Base-by-base conservation (phyloP, 495 filamentous ascomycete species). In the Penicillium steckii region DNA sequence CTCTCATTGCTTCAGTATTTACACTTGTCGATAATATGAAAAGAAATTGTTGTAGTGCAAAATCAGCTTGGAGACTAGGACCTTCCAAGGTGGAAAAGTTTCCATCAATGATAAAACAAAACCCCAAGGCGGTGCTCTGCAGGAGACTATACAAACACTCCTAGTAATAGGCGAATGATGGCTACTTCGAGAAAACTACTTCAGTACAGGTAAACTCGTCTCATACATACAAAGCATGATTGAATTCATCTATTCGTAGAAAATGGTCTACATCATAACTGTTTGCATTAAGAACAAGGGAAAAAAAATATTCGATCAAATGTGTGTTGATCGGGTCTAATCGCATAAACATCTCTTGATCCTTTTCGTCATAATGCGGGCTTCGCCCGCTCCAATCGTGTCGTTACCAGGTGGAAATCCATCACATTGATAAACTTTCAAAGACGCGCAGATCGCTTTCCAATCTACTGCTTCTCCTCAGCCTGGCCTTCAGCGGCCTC, bases 381-480 rank as follows among this genome's bases (percentile, higher is more conserved):
- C 15, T 41, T 40, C 46, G 23, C 23, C 23, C 41, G 46, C 33
- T 50, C 52, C 52, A 48, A 48, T n/a, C 44, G 33, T 44, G 32
- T 12, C 5, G 27, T 29, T n/a, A n/a, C 6, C 27, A 12, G 1
- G 37, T 41, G 37, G 17, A 19, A 41, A 23, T 55, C 18, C 46
- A 27, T 27, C 44, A 23, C 30, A 15, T 24, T 5, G 23, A 21
- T 3, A 45, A 22, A 46, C 3, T 23, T 21, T 44, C 25, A 48
- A 15, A 44, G 42, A 22, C 42, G 33, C 4, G 44, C n/a, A 44
- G 46, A 52, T 48, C 26, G 30, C 32, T 41, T 50, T 23, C 19
- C 21, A 8, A 57, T 66, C 59, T 69, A 72, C 70, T 74, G 73
- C 73, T 75, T 73, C 48, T 77, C 67, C 50, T 75, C 74, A 40